Evolutionary conservation across 257 asterid genomes (phyloP).

Genomic region (Prunella vulgaris): DNA sequence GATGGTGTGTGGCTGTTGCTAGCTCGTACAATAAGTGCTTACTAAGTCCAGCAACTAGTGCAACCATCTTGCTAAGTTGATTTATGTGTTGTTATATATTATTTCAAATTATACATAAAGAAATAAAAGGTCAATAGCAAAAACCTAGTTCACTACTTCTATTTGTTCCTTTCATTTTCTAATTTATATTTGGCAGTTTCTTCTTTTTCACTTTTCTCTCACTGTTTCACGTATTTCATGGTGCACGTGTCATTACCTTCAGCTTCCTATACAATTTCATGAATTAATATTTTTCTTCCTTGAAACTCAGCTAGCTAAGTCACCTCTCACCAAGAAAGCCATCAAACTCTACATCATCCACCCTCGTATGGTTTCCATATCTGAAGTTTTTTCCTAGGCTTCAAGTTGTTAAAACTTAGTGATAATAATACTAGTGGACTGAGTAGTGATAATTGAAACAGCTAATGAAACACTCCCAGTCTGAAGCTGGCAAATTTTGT

Average conservation of each 20-base stretch:
- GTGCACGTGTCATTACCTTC: neutral
- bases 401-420: neutral
- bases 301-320: neutral
- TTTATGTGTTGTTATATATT: neutral
- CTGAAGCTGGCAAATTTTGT: neutral
- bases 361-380: neutral
- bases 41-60: neutral
- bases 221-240: neutral
- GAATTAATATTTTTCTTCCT: neutral
- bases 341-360: neutral
- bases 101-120: neutral
- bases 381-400: constrained; percentile 1
- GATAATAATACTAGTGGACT: neutral
- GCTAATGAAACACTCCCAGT: neutral
- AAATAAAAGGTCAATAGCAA: neutral
- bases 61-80: neutral
- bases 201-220: neutral
- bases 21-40: too few species aligned
- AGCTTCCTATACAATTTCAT: neutral
- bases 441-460: neutral
- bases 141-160: neutral
- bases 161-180: neutral
- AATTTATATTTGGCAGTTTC: neutral
- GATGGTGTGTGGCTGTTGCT: neutral
- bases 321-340: constrained; percentile 9